phyloP scores from a whole-genome alignment of 176 grass and related monocot genomes.

The Hsuehochloa calcarea region DNA sequence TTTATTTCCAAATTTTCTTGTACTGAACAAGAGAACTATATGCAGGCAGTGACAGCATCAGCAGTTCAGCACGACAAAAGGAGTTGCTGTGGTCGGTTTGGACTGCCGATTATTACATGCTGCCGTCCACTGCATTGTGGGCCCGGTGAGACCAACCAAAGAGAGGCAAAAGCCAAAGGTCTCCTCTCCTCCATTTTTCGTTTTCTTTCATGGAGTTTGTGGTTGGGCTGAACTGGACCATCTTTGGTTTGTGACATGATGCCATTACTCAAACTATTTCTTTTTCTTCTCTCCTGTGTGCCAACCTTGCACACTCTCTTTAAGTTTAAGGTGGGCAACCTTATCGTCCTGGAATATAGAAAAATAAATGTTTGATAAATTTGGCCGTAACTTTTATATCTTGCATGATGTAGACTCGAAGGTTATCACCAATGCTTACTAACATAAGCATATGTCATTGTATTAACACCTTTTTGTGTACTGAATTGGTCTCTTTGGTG shows the following conservation, averaged over 20 bases:
- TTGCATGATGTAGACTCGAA: constrained; percentile 18
- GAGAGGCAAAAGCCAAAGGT: constrained; percentile 9
- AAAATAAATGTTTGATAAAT: not conserved
- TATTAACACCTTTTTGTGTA: not conserved
- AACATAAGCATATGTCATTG: not conserved
- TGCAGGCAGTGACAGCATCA: constrained; percentile 8
- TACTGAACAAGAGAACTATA: not conserved
- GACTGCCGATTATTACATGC: constrained; percentile 33
- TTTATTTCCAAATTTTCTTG: not conserved
- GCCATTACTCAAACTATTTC: not conserved
- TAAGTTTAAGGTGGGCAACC: constrained; percentile 8
- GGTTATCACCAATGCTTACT: not conserved
- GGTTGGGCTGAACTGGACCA: constrained; percentile 9
- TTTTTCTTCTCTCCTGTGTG: not conserved
- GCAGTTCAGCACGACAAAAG: constrained; percentile 18
- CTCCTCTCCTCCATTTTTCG: not conserved
- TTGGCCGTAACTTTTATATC: not conserved
- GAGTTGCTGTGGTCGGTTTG: constrained; percentile 34
- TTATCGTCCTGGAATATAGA: not conserved
- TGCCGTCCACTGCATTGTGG: constrained; percentile 43
- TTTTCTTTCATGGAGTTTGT: constrained; percentile 21
- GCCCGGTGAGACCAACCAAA: constrained; percentile 6
- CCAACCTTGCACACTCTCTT: not conserved
- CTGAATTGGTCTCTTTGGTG: not conserved
- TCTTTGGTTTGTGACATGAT: constrained; percentile 20